These are phyloP conservation scores for Pachyrhizus erosus DNA, from an alignment of 306 rosid genomes.

Conservation along the genomic window DNA sequence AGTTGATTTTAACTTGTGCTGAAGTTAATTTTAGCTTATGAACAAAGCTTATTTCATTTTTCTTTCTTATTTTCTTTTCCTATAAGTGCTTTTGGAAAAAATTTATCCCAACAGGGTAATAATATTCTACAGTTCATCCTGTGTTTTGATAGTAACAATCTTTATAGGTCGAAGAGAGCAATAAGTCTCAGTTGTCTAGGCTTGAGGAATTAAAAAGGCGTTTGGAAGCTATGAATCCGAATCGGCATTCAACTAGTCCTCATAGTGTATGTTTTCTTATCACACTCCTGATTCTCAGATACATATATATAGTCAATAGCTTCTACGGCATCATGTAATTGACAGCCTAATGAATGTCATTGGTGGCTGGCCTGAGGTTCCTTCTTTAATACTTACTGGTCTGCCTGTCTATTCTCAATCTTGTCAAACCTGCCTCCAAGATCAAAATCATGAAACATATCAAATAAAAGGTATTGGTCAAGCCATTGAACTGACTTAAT, in stretches of 20 bases:
- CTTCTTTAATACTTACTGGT: not conserved
- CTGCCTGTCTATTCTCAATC: not conserved
- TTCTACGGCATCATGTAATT: conserved; percentile 8
- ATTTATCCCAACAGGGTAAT: not conserved
- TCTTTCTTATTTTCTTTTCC: no score
- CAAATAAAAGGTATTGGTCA: not conserved
- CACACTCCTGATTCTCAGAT: conserved; percentile 13
- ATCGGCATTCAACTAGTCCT: conserved; percentile 52
- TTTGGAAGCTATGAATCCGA: conserved; percentile 85
- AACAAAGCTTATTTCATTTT: no score
- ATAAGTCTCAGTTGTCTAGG: conserved; percentile 72
- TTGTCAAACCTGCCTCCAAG: conserved; percentile 33
- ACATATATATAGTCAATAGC: conserved; percentile 5
- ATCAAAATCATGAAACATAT: not conserved
- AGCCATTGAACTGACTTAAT: not conserved
- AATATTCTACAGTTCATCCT: conserved; percentile 26
- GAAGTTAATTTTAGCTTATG: no score
- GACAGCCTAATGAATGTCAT: not conserved
- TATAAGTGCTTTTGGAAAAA: no score
- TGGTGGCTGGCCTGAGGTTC: conserved; percentile 13
- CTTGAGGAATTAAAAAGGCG: conserved; percentile 91
- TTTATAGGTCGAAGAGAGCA: conserved; percentile 85
- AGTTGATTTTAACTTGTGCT: no score
- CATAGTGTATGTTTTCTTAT: conserved; percentile 58
- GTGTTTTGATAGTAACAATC: conserved; percentile 47